A percentile compares a stretch with the other conserved stretches of the same genome.
These are phyloP conservation scores for Tylopilus felleus DNA, from an alignment of 768 basidiomycete genomes.

Conservation along the genomic window DNA sequence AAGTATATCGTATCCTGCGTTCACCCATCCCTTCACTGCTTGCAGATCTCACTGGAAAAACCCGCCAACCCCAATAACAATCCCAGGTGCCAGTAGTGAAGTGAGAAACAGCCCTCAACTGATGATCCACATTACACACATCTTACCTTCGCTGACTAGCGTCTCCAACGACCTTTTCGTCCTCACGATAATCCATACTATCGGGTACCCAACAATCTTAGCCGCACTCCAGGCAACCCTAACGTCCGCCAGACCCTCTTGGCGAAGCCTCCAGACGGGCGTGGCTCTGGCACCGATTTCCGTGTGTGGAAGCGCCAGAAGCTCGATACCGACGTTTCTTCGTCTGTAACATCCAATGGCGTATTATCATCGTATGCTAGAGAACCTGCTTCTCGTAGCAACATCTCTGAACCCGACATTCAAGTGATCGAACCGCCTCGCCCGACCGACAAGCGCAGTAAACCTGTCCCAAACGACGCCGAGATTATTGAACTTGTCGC, in stretches of 20 bases:
- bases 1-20: slow-evolving; percentile 8
- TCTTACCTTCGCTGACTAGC: slow-evolving; percentile 12
- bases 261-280: not conserved
- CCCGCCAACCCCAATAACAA: slow-evolving; percentile 19
- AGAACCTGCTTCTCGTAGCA: not conserved
- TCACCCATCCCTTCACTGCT: slow-evolving; percentile 4
- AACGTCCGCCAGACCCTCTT: slow-evolving; percentile 22
- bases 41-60: slow-evolving; percentile 18
- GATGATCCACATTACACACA: not conserved
- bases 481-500: slow-evolving; percentile 21
- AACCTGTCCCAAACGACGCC: slow-evolving; percentile 8
- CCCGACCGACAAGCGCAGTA: not conserved
- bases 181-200: slow-evolving; percentile 17
- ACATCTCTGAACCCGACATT: slow-evolving; percentile 20
- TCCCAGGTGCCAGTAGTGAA: slow-evolving; percentile 7
- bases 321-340: slow-evolving; percentile 4
- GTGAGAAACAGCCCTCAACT: slow-evolving; percentile 13
- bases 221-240: slow-evolving; percentile 20
- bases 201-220: slow-evolving; percentile 1
- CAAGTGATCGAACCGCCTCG: slow-evolving; percentile 14
- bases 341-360: not conserved
- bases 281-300: not conserved
- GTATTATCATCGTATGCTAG: slow-evolving; percentile 3
- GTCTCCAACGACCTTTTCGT: not conserved
- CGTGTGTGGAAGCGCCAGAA: slow-evolving; percentile 25